Base-by-base conservation (phyloP, 2,329 filamentous ascomycete genomes). In the Alternaria viburni region DNA sequence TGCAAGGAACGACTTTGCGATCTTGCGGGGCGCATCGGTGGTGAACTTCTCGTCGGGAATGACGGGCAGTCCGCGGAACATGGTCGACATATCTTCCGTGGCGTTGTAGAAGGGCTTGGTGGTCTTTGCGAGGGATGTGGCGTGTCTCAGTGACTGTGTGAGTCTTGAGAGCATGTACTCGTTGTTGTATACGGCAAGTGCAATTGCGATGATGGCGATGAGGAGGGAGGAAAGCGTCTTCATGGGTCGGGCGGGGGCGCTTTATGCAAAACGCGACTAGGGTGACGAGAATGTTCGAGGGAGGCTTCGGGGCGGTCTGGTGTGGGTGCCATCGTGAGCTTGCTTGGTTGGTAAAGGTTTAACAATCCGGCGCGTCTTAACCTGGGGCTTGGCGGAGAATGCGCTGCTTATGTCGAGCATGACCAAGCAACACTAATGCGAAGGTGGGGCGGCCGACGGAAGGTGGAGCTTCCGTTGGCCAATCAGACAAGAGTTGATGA, bases 1-100 rank as follows among this genome's bases (percentile, higher is more conserved):
- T 64, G 95, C 95, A 47, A 93, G 86, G 81, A 97, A 94, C 69
- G 91, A 89, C 81, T 94, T 92, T 70, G 88, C 89, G 77, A 98
- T 95, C 54, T 89, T 87, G 76, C 96, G 89, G 26, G 91, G 86
- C 67, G 83, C 73, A 28, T 77, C 66, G 9, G 84, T 81, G 5
- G 74, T 78, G 61, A 78, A 70, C 45, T 68, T 51, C 59, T 79
- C 74, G 58, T 81, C 80, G 51, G 76, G 75, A 77, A 85, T 83
- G 71, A 85, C 82, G 15, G 83, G 83, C n/a, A 86, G 76, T 54
- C 83, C 84, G 44, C 78, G 78, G 71, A 85, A 86, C 55, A 74
- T 73, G 54, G 73, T 75, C 30, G 74, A 73, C 72, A 79, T 79
- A 44, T 72, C 73, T 36, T 69, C 70, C 52, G 70, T 72, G 45